A percentile compares a stretch with the other conserved stretches of the same genome.
Conservation (phyloP, 805 yeast species). For the Ogataea chonburiensis region DNA sequence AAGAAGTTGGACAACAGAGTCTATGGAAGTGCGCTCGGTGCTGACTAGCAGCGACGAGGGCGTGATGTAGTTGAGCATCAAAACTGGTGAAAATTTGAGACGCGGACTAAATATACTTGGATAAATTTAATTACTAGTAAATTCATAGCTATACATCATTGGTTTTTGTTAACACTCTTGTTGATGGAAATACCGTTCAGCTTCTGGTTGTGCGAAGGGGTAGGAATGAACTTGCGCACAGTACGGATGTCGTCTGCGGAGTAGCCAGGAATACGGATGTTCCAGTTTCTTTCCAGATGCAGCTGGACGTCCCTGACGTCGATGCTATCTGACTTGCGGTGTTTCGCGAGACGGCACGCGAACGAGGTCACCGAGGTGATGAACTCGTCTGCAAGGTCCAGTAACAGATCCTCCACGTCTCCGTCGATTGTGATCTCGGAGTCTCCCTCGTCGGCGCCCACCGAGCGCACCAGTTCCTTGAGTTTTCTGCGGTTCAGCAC, state of each 20-base stretch:
- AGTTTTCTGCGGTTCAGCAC: constrained; percentile 87
- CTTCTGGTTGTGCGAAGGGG: constrained; percentile 60
- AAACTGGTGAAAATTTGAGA: background rate
- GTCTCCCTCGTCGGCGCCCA: constrained; percentile 86
- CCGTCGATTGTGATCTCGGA: constrained; percentile 90
- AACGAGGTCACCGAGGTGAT: constrained; percentile 87
- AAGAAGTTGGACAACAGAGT: constrained; percentile 17
- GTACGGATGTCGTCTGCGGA: constrained; percentile 86
- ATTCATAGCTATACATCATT: constrained; percentile 9
- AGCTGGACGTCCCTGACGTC: constrained; percentile 90
- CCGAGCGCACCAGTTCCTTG: constrained; percentile 79
- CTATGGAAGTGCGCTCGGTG: constrained; percentile 16
- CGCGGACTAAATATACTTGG: background rate
- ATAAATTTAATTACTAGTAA: background rate
- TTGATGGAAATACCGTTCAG: constrained; percentile 66
- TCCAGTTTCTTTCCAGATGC: constrained; percentile 92
- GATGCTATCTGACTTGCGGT: constrained; percentile 80
- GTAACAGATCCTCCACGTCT: constrained; percentile 85
- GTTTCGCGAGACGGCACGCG: constrained; percentile 94
- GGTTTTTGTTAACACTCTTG: constrained; percentile 55
- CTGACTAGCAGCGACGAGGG: constrained; percentile 19
- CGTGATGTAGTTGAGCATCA: constrained; percentile 3
- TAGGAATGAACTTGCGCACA: constrained; percentile 70
- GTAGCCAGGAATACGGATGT: constrained; percentile 90
- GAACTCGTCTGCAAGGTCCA: constrained; percentile 95